Evolutionary conservation across 164 flowering plant genomes (phyloP), one percentile per base, ranked within the genome.

Genomic region (Liquidambar formosana): DNA sequence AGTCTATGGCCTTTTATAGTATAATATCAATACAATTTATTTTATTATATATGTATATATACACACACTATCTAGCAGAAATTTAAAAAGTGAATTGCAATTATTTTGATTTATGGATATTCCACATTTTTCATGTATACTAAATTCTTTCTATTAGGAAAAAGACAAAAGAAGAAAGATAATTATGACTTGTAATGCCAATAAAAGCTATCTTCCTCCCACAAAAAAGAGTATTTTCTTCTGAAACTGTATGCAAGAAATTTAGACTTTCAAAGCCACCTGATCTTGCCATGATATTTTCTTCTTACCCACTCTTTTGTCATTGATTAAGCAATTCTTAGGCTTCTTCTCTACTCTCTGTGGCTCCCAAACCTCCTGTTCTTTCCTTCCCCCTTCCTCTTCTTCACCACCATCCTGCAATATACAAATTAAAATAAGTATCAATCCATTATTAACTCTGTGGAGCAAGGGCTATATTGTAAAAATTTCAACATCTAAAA

Each of bases 261-360:
- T 15, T 63, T 61, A 73, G 12, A 71, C 73, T 41, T 71, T 46
- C 69, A 79, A 57, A 54, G 69, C 78, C 53, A 79, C 65, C 26
- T 52, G 76, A 63, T 77, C 78, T 65, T 71, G 78, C 78, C 77
- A 76, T 56, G 82, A 68, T 15, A 68, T 79, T 57, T 68, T 76
- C 67, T 75, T 76, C 66, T 76, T 74, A 56, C 63, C 72, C 11
- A 62, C 73, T 57, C 33, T 61, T 45, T 71, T 79, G n/a, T 44
- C 66, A 41, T 44, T 63, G 59, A 70, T 65, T 16, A 66, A 41
- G 46, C 59, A 27, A 59, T 46, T 66, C 43, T 73, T 70, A 0
- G 57, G 73, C 61, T 65, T 66, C 73, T 54, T 60, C 63, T 33
- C 27, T 21, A 53, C 46, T 57, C 58, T 69, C 5, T n/a, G 8